Percentiles rank a stretch among this genome's conserved stretches.
phyloP scores from a whole-genome alignment of 306 rosid genomes.

The Quercus berberidifolia region DNA sequence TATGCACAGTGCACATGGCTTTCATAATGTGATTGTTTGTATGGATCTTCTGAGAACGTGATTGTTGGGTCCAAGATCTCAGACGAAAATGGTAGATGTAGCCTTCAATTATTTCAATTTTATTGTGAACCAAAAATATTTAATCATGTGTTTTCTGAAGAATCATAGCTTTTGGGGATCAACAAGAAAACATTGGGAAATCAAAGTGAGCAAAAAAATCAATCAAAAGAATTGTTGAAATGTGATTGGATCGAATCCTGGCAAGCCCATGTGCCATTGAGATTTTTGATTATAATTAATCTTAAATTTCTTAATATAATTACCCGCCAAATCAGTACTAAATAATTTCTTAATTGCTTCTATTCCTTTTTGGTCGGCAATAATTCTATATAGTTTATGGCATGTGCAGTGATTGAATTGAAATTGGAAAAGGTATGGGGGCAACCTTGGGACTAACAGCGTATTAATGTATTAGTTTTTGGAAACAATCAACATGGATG shows the following conservation, averaged over 20 bases:
- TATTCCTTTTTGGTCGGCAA: constrained; percentile 39
- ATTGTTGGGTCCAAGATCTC: constrained; percentile 29
- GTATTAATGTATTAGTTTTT: constrained; percentile 8
- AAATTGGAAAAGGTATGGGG: neutral
- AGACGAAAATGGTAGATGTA: neutral
- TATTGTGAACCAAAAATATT: too few relatives aligned
- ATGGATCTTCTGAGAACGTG: constrained; percentile 37
- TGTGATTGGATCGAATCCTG: constrained; percentile 27
- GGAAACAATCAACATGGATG: constrained; percentile 34
- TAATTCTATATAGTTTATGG: constrained; percentile 15
- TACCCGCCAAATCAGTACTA: constrained; percentile 5
- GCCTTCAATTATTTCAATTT: neutral
- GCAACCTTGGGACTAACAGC: constrained; percentile 32
- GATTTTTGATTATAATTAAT: constrained; percentile 12
- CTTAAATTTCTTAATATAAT: constrained; percentile 2
- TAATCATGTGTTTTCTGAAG: too few relatives aligned
- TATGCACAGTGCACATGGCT: constrained; percentile 39
- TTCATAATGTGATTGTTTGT: constrained; percentile 16
- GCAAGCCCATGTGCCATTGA: constrained; percentile 50
- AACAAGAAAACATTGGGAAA: constrained; percentile 19
- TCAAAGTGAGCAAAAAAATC: constrained; percentile 21
- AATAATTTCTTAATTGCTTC: neutral
- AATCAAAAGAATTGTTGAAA: neutral
- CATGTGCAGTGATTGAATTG: constrained; percentile 9
- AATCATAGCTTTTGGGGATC: constrained; percentile 9